phyloP scores from a whole-genome alignment of 2,329 filamentous ascomycete genomes.

The Nemania bipapillata region DNA sequence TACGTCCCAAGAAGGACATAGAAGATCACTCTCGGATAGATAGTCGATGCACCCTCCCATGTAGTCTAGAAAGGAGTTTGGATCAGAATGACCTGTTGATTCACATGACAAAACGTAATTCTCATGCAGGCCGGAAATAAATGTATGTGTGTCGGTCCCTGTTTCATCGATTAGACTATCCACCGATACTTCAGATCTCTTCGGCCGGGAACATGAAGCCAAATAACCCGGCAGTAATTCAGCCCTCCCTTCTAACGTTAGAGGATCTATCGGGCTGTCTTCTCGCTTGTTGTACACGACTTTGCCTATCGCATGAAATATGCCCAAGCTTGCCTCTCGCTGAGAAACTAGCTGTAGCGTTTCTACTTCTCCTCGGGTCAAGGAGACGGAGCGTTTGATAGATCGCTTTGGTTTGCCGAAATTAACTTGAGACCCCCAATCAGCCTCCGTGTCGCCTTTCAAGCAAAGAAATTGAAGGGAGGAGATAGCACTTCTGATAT shows the following conservation, averaged over 20 bases:
- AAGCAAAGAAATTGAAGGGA: constrained; percentile 92
- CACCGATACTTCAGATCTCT: constrained; percentile 72
- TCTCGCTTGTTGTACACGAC: constrained; percentile 95
- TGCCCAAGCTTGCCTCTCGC: constrained; percentile 87
- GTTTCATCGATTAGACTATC: constrained; percentile 90
- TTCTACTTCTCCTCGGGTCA: constrained; percentile 82
- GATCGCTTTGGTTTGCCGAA: constrained; percentile 75
- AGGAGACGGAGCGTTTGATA: constrained; percentile 63
- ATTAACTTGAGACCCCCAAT: constrained; percentile 78
- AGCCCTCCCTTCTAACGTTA: constrained; percentile 53
- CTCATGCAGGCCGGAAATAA: constrained; percentile 89
- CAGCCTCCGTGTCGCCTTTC: constrained; percentile 77
- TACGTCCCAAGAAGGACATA: constrained; percentile 77
- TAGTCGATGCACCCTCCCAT: constrained; percentile 86
- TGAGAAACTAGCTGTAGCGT: constrained; percentile 84
- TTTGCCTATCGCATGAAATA: constrained; percentile 96
- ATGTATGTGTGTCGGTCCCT: constrained; percentile 90
- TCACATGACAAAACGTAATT: constrained; percentile 91
- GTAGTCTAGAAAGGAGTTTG: constrained; percentile 75
- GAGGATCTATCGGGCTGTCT: constrained; percentile 57
- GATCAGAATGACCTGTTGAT: constrained; percentile 60
- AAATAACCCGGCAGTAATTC: constrained; percentile 71
- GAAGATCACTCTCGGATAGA: constrained; percentile 86
- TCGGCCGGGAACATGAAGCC: constrained; percentile 67
- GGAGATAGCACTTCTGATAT: constrained; percentile 91